Base-by-base conservation (phyloP, 2,329 filamentous ascomycete genomes). In the Fusarium decemcellulare region DNA sequence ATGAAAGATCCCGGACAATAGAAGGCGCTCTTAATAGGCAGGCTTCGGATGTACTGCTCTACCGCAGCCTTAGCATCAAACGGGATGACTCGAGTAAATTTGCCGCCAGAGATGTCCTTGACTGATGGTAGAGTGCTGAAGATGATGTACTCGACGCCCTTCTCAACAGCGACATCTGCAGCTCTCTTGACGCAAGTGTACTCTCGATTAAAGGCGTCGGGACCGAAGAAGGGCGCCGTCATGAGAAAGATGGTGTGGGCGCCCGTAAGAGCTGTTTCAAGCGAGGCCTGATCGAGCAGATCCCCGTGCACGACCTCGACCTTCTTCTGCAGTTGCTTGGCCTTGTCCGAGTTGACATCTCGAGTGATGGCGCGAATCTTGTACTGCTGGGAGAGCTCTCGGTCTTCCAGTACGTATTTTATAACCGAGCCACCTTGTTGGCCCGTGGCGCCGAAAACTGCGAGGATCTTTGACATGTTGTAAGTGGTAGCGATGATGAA, bases 361-460 rank as follows among this genome's bases (percentile, higher is more conserved):
- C 86, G 83, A 12, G 83, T 86, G 51, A 88, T 80, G 39, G 80
- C 85, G 9, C 86, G 83, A 59, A 88, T 79, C 48, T 77, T 82
- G 77, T 81, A 88, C 57, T 82, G 71, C 43, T 80, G 71, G 2
- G 83, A 84, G 16, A 88, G 79, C 4, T 74, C 71, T 2, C 81
- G 70, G 67, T 87, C 81, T 37, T 78, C 78, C 10, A 87, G 79
- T 11, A 88, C 77, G 29, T 78, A 74, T 50, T 81, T 74, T 58
- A 87, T 77, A 9, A 87, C 78, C 9, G 83, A 84, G 11, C 83
- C 77, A 16, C 86, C 86, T 73, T 88, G 86, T 37, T 84, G 80
- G 62, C 86, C 85, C 1, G 86, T 88, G 23, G 85, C 85, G 9
- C 86, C 85, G 53, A 87, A 85, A 27, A 88, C 79, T 29, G 78